Evolutionary conservation across 78 protist genomes (phyloP).

Genomic region (Cavenderia fasciculata): DNA sequence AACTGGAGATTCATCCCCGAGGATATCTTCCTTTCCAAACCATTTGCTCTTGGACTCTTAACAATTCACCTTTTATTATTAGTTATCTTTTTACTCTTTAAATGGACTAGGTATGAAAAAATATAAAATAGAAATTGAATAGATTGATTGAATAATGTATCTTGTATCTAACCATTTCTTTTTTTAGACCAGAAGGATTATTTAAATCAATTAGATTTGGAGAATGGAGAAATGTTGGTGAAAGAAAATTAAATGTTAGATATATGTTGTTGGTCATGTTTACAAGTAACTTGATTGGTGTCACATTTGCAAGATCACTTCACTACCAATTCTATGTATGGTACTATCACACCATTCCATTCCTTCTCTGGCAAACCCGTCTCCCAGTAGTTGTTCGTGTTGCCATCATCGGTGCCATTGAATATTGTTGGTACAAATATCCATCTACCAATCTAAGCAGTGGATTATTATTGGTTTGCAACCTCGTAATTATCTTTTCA

Average conservation of each 20-base stretch:
- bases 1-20: constrained; percentile 90
- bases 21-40: constrained; percentile 47
- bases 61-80: constrained; percentile 56
- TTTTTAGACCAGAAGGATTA: too few species aligned
- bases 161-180: too few species aligned
- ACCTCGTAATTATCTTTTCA: constrained; percentile 6
- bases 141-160: too few species aligned
- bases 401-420: background rate
- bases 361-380: constrained; percentile 87
- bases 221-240: too few species aligned
- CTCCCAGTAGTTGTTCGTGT: constrained; percentile 2
- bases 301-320: constrained; percentile 90
- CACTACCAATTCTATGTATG: constrained; percentile 96
- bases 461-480: background rate
- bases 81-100: constrained; percentile 3
- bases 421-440: constrained; percentile 35
- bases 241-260: too few species aligned
- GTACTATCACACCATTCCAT: constrained; percentile 94
- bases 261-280: constrained; percentile 80
- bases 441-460: constrained; percentile 32
- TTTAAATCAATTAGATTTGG: too few species aligned
- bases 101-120: constrained; percentile 34
- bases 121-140: too few species aligned
- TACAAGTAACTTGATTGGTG: constrained; percentile 90
- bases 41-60: constrained; percentile 74